These are phyloP conservation scores for Aspergillus sp. DNA, from an alignment of 2,329 filamentous ascomycete genomes.

Conservation along the genomic window DNA sequence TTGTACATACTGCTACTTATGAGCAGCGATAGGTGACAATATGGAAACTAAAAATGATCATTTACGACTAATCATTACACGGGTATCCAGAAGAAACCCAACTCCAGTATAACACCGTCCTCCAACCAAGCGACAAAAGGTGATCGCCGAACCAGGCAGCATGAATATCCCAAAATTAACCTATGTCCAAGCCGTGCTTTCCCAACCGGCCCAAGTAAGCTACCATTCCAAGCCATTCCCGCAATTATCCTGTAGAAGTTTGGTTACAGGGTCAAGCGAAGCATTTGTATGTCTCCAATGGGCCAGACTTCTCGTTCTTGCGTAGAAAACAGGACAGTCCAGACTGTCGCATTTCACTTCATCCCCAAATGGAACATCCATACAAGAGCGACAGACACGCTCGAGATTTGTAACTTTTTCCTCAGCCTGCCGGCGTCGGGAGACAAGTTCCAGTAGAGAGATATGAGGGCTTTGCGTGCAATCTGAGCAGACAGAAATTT, in stretches of 20 bases:
- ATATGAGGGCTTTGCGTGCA: constrained; percentile 46
- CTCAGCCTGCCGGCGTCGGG: constrained; percentile 63
- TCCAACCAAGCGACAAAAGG: no score
- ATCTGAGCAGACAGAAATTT: constrained; percentile 42
- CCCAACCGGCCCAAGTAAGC: background rate
- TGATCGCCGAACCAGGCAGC: background rate
- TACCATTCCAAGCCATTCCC: constrained; percentile 41
- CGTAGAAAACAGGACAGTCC: constrained; percentile 90
- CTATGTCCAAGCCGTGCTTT: background rate
- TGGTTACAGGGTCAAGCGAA: constrained; percentile 37
- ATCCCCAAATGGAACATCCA: constrained; percentile 69
- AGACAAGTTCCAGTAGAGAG: constrained; percentile 65
- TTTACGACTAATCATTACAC: background rate
- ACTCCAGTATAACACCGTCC: background rate
- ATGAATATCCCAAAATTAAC: background rate
- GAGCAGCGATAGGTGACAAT: background rate
- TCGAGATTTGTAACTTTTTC: constrained; percentile 63
- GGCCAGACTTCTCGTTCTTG: constrained; percentile 38
- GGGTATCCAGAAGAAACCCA: background rate
- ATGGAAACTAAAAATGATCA: background rate
- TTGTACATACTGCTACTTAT: background rate
- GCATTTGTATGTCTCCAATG: constrained; percentile 38
- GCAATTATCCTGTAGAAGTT: constrained; percentile 34
- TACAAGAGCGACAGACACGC: constrained; percentile 76
- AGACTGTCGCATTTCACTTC: constrained; percentile 84